Evolutionary conservation across 176 grass and related monocot species (phyloP).

Genomic region (Luzula sylvatica): DNA sequence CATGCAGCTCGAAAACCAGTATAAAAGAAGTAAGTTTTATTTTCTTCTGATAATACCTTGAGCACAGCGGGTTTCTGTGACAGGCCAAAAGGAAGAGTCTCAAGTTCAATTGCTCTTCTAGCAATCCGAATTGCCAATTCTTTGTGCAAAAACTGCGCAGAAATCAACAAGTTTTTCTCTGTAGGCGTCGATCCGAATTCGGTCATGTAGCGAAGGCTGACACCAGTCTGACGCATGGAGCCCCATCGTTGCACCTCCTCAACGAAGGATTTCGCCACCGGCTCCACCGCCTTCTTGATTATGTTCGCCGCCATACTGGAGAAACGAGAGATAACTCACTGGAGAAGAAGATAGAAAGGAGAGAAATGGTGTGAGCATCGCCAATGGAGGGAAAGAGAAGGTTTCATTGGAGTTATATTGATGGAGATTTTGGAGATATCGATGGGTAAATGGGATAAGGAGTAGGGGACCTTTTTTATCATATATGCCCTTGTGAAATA

Average conservation of each 20-base stretch:
- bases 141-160: slow-evolving; percentile 74
- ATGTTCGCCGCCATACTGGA: too few species aligned
- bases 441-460: too few species aligned
- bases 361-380: too few species aligned
- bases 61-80: slow-evolving; percentile 50
- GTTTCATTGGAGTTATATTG: background rate
- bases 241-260: slow-evolving; percentile 74
- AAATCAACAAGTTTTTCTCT: slow-evolving; percentile 39
- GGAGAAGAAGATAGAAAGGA: background rate
- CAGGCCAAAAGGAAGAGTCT: slow-evolving; percentile 55
- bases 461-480: too few species aligned
- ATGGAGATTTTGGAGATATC: too few species aligned
- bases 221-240: slow-evolving; percentile 61
- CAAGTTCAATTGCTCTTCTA: slow-evolving; percentile 46
- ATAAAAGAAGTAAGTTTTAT: too few species aligned
- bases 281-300: slow-evolving; percentile 28
- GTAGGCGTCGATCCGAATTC: slow-evolving; percentile 68
- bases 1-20: too few species aligned
- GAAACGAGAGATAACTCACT: too few species aligned
- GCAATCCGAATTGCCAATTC: slow-evolving; percentile 80
- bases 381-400: background rate
- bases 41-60: slow-evolving; percentile 22
- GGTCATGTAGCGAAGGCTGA: slow-evolving; percentile 76
- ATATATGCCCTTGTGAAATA: too few species aligned
- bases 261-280: slow-evolving; percentile 27